Conservation (phyloP, 179 eudicot species). For the Actinidia chinensis region DNA sequence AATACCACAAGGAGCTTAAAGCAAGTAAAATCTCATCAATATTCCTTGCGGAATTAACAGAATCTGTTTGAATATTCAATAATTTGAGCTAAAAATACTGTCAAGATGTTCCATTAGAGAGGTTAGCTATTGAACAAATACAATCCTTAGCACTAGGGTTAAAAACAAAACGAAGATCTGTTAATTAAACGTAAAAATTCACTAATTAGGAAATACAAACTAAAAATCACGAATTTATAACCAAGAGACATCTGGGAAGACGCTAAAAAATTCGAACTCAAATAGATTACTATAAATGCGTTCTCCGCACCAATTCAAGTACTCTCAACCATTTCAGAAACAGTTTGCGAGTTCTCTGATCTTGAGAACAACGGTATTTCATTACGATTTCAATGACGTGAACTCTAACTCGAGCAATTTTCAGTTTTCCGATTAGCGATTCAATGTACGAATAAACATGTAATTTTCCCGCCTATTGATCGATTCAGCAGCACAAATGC, state of each 20-base stretch:
- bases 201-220: neutral
- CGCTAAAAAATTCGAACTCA: neutral
- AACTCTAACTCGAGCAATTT: neutral
- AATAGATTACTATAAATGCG: neutral
- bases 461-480: neutral
- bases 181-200: neutral
- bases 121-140: neutral
- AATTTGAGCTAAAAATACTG: neutral
- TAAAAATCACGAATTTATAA: neutral
- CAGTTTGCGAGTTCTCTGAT: neutral
- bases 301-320: neutral
- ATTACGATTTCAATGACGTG: neutral
- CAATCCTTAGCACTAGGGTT: neutral
- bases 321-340: neutral
- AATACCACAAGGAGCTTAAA: neutral
- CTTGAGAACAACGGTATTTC: neutral
- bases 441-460: neutral
- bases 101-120: neutral
- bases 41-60: neutral
- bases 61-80: neutral
- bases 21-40: neutral
- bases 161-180: neutral
- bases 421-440: neutral
- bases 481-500: too few species aligned
- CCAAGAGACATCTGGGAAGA: neutral